Base-by-base conservation (phyloP, 331 rosid species). In the Stylosanthes scabra region DNA sequence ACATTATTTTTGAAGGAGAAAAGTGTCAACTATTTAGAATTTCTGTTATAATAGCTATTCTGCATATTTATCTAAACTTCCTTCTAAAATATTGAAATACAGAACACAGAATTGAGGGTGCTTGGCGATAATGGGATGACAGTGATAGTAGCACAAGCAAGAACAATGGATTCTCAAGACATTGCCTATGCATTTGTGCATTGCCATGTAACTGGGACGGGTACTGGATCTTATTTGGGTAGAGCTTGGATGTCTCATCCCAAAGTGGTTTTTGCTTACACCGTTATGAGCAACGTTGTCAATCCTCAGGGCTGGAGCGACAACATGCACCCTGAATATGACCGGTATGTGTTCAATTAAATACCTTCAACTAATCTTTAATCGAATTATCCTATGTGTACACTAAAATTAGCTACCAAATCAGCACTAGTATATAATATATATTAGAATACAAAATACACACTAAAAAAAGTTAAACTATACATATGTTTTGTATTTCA, bases 61-160 rank as follows among this genome's bases (percentile, higher is more conserved):
- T n/a, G n/a, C n/a, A n/a, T n/a, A n/a, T n/a, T n/a, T n/a, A n/a
- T n/a, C n/a, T n/a, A n/a, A n/a, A n/a, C n/a, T n/a, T n/a, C n/a
- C n/a, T n/a, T n/a, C n/a, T n/a, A n/a, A n/a, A n/a, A 27, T 11
- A 20, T 59, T 8, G 25, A 60, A 20, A 56, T 74, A 46, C 78
- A 90, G 91, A 84, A 68, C 68, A 74, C 50, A 0, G 51, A 72
- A 28, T 3, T 92, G 44, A 29, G 71, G 7, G 86, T 85, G 9
- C 20, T 78, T 1, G 88, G 81, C 0, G 74, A 52, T 0, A 14
- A 0, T 0, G 85, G 80, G 11, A 16, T 71, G 34, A 50, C 80
- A 0, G 82, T 79, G 34, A 83, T 92, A 50, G 10, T 82, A 0
- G 97, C 97, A 20, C 92, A 88, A 3, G 90, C 87, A 15, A 86